Base-by-base conservation (phyloP, 192 early-diverging fungal genomes). In the Glomus cerebriforme region DNA sequence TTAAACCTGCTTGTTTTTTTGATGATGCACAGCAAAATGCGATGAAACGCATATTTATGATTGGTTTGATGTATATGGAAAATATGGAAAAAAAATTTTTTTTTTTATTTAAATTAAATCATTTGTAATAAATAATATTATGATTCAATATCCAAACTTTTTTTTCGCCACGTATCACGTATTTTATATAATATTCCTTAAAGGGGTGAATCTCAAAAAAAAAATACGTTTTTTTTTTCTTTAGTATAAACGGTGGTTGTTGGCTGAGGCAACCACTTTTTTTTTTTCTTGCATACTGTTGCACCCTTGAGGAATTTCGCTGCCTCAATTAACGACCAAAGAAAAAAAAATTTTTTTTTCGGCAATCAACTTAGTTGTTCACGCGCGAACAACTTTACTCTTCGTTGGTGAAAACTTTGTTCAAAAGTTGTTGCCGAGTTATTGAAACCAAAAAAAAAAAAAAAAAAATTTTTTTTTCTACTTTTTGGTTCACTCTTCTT, bases 131-230 rank as follows among this genome's bases (percentile, higher is more conserved):
- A n/a, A n/a, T n/a, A 49, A 4, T 54, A 54, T 19, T 54, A 19
- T 54, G 49, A 39, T 10, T 39, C 8, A 17, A 63, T 63, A 63
- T 63, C 62, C 62, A 63, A 29, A 26, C 22, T 27, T 63, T 63
- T 63, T 67, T 68, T 68, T 68, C 66, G 65, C 66, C 66, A 68
- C 32, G 65, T 68, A 68, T 37, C 32, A 68, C 66, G 66, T 68
- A 68, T 66, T 19, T 32, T 66, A 66, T 64, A 64, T 64, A 35
- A 68, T 65, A 68, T 68, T 35, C 13, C 66, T 34, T 31, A 68
- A 68, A 68, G 66, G 66, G 66, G 31, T 22, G 19, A 68, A n/a
- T 22, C 66, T n/a, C n/a, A n/a, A n/a, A 35, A 39, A 68, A 68
- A 68, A n/a, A 35, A n/a, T 19, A 10, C 24, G 24, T 29, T 63